phyloP scores from a whole-genome alignment of 2,329 filamentous ascomycete genomes.

The Venturia oleaginea region DNA sequence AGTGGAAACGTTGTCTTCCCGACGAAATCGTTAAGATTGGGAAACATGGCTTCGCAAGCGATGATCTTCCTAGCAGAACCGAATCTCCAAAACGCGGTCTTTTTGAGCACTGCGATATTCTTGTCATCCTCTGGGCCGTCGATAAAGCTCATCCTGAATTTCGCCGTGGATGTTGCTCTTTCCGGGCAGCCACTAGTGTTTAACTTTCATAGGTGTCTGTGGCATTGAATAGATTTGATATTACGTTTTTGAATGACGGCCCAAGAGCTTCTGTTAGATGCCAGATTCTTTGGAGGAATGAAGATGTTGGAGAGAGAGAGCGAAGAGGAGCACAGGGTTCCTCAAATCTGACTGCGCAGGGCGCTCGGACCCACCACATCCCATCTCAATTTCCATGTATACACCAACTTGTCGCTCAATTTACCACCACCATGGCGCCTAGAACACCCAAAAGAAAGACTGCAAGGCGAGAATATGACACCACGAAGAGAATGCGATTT shows the following conservation, averaged over 20 bases:
- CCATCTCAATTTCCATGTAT: no score
- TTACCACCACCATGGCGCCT: no score
- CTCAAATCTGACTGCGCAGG: no score
- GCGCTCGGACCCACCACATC: no score
- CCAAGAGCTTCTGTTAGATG: no score
- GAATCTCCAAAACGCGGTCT: constrained; percentile 40
- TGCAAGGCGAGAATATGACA: no score
- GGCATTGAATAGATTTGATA: constrained; percentile 27
- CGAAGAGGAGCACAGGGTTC: no score
- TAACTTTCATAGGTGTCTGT: constrained; percentile 19
- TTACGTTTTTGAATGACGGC: constrained; percentile 26
- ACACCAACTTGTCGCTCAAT: no score
- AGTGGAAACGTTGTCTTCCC: constrained; percentile 17
- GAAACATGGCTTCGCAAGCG: constrained; percentile 36
- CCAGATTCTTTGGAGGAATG: no score
- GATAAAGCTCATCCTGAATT: constrained; percentile 27
- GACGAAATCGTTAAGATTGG: constrained; percentile 24
- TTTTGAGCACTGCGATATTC: constrained; percentile 28
- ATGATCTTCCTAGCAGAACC: constrained; percentile 35
- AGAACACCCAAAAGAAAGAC: no score
- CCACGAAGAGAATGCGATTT: no score
- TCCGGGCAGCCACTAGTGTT: constrained; percentile 29
- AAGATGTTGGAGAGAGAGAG: no score
- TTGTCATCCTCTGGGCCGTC: constrained; percentile 24
- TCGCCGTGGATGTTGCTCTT: constrained; percentile 30